Conservation (phyloP, 2,329 filamentous ascomycete species). For the Calcarisporium arbuscula region DNA sequence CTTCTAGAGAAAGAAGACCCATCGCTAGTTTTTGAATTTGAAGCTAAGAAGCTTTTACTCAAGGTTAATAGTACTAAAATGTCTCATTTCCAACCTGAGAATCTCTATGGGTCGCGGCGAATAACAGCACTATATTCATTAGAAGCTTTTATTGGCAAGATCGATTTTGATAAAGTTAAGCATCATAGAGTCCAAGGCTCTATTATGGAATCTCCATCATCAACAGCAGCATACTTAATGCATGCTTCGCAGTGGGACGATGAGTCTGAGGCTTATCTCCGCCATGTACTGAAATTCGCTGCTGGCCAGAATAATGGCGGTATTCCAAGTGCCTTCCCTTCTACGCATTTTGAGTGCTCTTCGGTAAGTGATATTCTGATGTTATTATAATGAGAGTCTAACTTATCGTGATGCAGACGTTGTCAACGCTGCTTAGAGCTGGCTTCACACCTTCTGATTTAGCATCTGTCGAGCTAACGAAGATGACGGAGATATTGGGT, state of each 20-base stretch:
- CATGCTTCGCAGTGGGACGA: conserved; percentile 9
- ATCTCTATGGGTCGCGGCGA: not conserved
- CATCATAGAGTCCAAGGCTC: conserved; percentile 9
- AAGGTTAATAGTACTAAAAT: conserved; percentile 3
- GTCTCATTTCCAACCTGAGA: not conserved
- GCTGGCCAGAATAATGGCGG: conserved; percentile 4
- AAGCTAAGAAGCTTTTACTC: not conserved
- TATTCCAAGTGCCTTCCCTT: conserved; percentile 11
- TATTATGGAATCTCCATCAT: conserved; percentile 13
- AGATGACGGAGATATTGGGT: conserved; percentile 2
- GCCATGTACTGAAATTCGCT: conserved; percentile 4
- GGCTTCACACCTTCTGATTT: conserved; percentile 6
- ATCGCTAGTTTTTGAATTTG: conserved; percentile 7
- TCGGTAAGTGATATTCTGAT: conserved; percentile 2
- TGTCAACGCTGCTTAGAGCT: conserved; percentile 5
- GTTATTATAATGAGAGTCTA: not conserved
- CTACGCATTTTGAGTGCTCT: conserved; percentile 8
- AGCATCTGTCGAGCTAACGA: conserved; percentile 1
- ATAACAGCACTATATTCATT: conserved; percentile 11
- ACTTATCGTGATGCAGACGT: not conserved
- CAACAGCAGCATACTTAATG: conserved; percentile 15
- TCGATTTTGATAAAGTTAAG: conserved; percentile 12
- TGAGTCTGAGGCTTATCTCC: conserved; percentile 12
- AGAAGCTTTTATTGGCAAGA: conserved; percentile 11
- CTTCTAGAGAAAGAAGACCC: conserved; percentile 3